phyloP scores from a whole-genome alignment of 371 early-diverging fungal species.

The Apophysomyces sp. region DNA sequence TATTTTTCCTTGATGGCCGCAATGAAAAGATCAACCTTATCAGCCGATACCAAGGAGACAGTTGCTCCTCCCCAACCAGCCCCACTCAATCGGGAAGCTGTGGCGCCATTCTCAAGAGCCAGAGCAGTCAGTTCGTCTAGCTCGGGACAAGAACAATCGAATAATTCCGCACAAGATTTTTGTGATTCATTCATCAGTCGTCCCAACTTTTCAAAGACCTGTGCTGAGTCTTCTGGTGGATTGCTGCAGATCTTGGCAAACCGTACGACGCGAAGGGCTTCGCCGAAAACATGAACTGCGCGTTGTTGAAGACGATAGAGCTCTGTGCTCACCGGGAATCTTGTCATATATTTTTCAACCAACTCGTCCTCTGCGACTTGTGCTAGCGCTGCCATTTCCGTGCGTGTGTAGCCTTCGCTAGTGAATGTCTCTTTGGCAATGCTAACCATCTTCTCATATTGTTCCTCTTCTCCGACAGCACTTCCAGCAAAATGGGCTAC shows the following conservation, averaged over 20 bases:
- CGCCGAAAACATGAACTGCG: conserved; percentile 82
- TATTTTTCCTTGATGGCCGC: conserved; percentile 66
- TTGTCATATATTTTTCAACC: conserved; percentile 60
- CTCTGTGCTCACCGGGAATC: conserved; percentile 70
- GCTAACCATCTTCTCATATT: conserved; percentile 43
- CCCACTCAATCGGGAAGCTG: conserved; percentile 86
- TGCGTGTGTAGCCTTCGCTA: conserved; percentile 56
- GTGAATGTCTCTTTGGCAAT: conserved; percentile 41
- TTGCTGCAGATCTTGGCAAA: conserved; percentile 73
- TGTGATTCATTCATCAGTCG: conserved; percentile 91
- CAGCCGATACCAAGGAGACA: conserved; percentile 77
- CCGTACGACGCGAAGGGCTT: conserved; percentile 80
- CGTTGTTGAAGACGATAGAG: conserved; percentile 77
- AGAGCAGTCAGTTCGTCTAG: conserved; percentile 79
- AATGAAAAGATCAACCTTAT: conserved; percentile 64
- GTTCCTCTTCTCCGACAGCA: conserved; percentile 30
- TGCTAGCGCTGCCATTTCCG: conserved; percentile 64
- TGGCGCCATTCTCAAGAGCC: conserved; percentile 72
- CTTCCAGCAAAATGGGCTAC: conserved; percentile 54
- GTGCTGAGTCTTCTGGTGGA: conserved; percentile 23
- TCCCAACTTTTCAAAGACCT: conserved; percentile 59
- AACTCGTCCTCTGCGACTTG: conserved; percentile 56
- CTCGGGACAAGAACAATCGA: conserved; percentile 89
- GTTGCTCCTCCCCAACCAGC: conserved; percentile 98
- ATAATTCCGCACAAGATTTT: conserved; percentile 75